Evolutionary conservation across 257 asterid genomes (phyloP).

Genomic region (Henckelia pumila): DNA sequence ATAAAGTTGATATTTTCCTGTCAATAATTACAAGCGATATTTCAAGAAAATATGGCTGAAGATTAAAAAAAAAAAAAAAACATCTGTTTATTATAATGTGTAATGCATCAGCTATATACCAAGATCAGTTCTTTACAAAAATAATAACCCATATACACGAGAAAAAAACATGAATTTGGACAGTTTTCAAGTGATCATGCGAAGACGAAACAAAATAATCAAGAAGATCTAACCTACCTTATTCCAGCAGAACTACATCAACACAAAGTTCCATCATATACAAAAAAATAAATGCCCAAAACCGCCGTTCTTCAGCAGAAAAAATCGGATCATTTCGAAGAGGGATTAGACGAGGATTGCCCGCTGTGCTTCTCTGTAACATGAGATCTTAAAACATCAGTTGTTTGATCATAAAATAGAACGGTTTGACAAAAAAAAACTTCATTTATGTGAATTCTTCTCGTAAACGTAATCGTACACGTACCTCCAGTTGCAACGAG

Average conservation of each 20-base stretch:
- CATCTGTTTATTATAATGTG: not conserved
- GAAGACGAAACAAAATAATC: conserved; percentile 23
- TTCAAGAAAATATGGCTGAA: not conserved
- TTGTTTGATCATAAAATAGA: not conserved
- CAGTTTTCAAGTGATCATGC: not conserved
- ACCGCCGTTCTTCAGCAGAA: conserved; percentile 6
- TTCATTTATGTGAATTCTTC: not conserved
- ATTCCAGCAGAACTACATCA: conserved; percentile 24
- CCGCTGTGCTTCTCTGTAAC: conserved; percentile 46
- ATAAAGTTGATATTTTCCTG: not conserved
- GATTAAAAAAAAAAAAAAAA: too few species aligned
- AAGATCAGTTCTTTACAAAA: not conserved
- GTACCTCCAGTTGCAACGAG: conserved; percentile 83
- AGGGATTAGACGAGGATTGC: conserved; percentile 34
- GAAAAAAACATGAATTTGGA: not conserved
- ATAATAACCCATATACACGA: not conserved
- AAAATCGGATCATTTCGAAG: conserved; percentile 21
- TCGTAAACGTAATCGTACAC: not conserved
- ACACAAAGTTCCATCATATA: conserved; percentile 20
- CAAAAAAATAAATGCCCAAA: conserved; percentile 28
- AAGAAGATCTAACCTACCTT: conserved; percentile 23
- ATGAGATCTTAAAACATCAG: conserved; percentile 5
- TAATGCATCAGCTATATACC: not conserved
- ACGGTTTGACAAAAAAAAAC: not conserved
- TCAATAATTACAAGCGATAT: not conserved